Evolutionary conservation across 2,329 filamentous ascomycete species (phyloP).

Genomic region (Emergomyces pasteurianus): DNA sequence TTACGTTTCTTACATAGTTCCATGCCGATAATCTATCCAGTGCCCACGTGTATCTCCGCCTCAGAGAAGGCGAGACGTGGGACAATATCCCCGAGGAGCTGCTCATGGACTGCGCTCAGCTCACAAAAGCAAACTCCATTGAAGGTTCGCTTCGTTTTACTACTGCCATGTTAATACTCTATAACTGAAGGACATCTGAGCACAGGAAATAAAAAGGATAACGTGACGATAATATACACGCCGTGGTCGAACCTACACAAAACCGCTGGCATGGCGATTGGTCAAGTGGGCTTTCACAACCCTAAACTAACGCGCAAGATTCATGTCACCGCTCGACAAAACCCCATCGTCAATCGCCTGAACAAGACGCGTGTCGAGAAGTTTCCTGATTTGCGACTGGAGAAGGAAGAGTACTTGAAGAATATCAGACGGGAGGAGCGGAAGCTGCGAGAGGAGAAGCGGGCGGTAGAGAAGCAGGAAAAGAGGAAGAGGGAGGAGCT

Average conservation of each 20-base stretch:
- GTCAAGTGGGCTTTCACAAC: slow-evolving; percentile 92
- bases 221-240: slow-evolving; percentile 92
- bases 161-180: not conserved
- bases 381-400: slow-evolving; percentile 68
- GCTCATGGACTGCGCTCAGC: slow-evolving; percentile 79
- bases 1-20: slow-evolving; percentile 47
- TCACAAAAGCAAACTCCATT: slow-evolving; percentile 98
- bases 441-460: slow-evolving; percentile 29
- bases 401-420: slow-evolving; percentile 65
- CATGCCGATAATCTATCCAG: slow-evolving; percentile 96
- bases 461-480: slow-evolving; percentile 30
- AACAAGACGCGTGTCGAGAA: slow-evolving; percentile 93
- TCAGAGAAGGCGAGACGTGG: slow-evolving; percentile 70
- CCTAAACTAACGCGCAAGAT: slow-evolving; percentile 69
- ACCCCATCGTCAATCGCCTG: slow-evolving; percentile 87
- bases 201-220: slow-evolving; percentile 94
- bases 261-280: slow-evolving; percentile 86
- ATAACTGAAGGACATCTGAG: not conserved
- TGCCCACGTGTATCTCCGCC: slow-evolving; percentile 87
- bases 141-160: slow-evolving; percentile 49
- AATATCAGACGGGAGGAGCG: slow-evolving; percentile 59
- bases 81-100: slow-evolving; percentile 65
- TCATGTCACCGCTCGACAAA: slow-evolving; percentile 69
- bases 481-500: slow-evolving; percentile 70
- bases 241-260: slow-evolving; percentile 96